These are phyloP conservation scores for Russula brevipes DNA, from an alignment of 768 basidiomycete genomes.

Conservation along the genomic window DNA sequence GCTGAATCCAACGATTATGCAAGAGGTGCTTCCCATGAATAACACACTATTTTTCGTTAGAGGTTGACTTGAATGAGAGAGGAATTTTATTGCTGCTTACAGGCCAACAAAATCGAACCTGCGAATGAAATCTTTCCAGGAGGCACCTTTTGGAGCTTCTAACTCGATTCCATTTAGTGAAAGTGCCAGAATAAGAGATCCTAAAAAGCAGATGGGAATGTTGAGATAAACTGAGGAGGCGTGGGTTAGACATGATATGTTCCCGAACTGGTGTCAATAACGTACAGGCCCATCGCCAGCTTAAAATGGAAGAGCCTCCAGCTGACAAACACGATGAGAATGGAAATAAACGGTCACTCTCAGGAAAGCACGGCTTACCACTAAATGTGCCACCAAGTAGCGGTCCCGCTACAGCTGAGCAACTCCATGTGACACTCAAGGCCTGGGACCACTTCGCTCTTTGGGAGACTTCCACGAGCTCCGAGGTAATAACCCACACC, in stretches of 20 bases:
- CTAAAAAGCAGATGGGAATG: constrained; percentile 64
- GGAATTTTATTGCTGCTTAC: constrained; percentile 42
- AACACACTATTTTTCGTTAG: constrained; percentile 44
- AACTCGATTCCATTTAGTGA: constrained; percentile 59
- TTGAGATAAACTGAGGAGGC: constrained; percentile 69
- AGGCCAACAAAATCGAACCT: constrained; percentile 76
- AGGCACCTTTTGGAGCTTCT: constrained; percentile 41
- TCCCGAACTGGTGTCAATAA: constrained; percentile 25
- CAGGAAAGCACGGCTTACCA: constrained; percentile 39
- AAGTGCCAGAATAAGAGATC: constrained; percentile 49
- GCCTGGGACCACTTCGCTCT: constrained; percentile 84
- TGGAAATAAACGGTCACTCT: not conserved
- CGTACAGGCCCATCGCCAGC: constrained; percentile 87
- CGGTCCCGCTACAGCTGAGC: constrained; percentile 79
- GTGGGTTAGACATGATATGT: constrained; percentile 22
- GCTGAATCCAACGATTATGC: constrained; percentile 75
- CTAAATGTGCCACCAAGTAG: constrained; percentile 81
- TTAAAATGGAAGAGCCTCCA: constrained; percentile 33
- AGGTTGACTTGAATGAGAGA: constrained; percentile 23
- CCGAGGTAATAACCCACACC: constrained; percentile 83
- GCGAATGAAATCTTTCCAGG: constrained; percentile 49
- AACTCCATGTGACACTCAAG: constrained; percentile 80
- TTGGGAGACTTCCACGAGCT: constrained; percentile 65
- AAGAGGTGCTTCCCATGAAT: constrained; percentile 71
- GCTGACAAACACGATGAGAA: constrained; percentile 13